Conservation (phyloP, 2,329 filamentous ascomycete species). For the Monosporascus sp. region DNA sequence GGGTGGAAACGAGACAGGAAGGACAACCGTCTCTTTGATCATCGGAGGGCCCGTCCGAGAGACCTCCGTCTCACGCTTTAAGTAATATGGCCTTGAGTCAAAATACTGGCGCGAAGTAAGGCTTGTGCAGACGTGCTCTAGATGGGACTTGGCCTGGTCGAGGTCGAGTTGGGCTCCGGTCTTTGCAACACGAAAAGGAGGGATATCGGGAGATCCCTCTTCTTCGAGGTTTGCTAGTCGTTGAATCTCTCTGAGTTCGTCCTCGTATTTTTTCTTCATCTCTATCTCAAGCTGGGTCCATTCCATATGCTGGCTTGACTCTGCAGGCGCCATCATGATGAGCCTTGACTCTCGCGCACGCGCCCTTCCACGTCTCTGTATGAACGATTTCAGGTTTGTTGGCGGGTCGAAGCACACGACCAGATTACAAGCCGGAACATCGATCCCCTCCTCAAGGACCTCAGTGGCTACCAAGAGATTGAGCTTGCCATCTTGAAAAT, state of each 20-base stretch:
- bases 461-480: conserved; percentile 59
- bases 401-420: conserved; percentile 53
- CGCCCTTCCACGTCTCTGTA: conserved; percentile 52
- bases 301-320: conserved; percentile 26
- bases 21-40: conserved; percentile 56
- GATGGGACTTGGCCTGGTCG: conserved; percentile 67
- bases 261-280: conserved; percentile 67
- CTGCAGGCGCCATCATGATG: conserved; percentile 38
- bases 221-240: conserved; percentile 45
- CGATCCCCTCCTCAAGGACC: conserved; percentile 64
- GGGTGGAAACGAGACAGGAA: conserved; percentile 67
- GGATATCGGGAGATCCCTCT: conserved; percentile 24
- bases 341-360: conserved; percentile 46
- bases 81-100: conserved; percentile 64
- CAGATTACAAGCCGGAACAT: conserved; percentile 59
- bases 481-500: conserved; percentile 48
- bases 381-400: conserved; percentile 49
- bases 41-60: conserved; percentile 15
- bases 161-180: conserved; percentile 64
- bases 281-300: conserved; percentile 65
- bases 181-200: conserved; percentile 31
- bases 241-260: conserved; percentile 51
- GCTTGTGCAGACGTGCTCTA: conserved; percentile 74
- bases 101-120: conserved; percentile 55
- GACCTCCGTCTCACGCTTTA: conserved; percentile 35